A percentile compares a stretch with the other conserved stretches of the same genome.
Evolutionary conservation across 139 green algal genomes (phyloP).

Genomic region (Closterium sp.): DNA sequence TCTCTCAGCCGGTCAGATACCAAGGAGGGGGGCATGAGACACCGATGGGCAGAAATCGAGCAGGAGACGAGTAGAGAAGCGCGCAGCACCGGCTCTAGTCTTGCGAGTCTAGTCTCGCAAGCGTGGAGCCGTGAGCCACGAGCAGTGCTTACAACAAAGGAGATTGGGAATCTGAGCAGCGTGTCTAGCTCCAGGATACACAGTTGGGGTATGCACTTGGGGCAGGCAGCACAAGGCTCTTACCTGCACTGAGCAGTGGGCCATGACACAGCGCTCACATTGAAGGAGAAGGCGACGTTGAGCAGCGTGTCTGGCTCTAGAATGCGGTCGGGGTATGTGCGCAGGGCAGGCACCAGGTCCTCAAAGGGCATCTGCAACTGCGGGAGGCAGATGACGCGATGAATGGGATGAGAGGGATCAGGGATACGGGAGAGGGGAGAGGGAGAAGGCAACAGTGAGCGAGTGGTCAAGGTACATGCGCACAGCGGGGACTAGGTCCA

Average conservation of each 20-base stretch:
- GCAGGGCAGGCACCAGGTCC: neutral
- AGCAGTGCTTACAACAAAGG: too few relatives aligned
- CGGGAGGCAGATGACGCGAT: neutral
- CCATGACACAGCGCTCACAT: neutral
- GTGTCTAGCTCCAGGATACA: neutral
- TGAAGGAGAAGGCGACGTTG: neutral
- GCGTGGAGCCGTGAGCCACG: too few relatives aligned
- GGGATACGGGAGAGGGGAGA: too few relatives aligned
- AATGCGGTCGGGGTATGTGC: neutral
- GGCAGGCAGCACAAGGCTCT: too few relatives aligned
- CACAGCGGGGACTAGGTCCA: slow-evolving; percentile 28
- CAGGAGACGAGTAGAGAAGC: neutral
- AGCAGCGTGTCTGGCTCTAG: slow-evolving; percentile 5
- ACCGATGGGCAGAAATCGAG: neutral
- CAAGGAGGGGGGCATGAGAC: too few relatives aligned
- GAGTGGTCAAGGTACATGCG: slow-evolving; percentile 24
- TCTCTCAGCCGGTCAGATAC: too few relatives aligned
- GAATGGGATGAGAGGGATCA: too few relatives aligned
- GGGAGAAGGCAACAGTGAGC: slow-evolving; percentile 35
- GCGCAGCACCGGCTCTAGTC: too few relatives aligned
- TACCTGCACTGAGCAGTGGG: too few relatives aligned
- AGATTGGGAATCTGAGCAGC: neutral
- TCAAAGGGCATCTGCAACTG: slow-evolving; percentile 18
- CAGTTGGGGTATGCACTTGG: too few relatives aligned
- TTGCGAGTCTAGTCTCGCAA: too few relatives aligned